A percentile compares a stretch with the other conserved stretches of the same genome.
Evolutionary conservation across 148 eudicot species (phyloP).

Genomic region (Spergularia bocconei): DNA sequence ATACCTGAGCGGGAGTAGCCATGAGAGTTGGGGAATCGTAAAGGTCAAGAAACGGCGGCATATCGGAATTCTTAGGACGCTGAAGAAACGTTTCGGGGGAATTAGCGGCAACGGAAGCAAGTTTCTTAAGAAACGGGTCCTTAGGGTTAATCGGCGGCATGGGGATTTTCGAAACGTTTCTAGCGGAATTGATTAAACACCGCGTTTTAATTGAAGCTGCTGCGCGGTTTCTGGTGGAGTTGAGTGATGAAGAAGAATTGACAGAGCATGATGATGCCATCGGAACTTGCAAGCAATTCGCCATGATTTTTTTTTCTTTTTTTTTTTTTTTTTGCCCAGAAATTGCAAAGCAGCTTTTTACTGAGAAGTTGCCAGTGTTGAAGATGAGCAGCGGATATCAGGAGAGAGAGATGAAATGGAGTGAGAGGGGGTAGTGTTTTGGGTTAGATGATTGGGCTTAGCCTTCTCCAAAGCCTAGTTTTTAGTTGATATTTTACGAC

Average conservation of each 20-base stretch:
- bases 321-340: too few relatives aligned
- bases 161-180: conserved; percentile 45
- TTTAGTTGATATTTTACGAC: too few relatives aligned
- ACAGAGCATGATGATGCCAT: conserved; percentile 54
- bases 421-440: too few relatives aligned
- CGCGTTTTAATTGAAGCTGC: conserved; percentile 19
- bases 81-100: conserved; percentile 59
- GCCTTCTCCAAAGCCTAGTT: too few relatives aligned
- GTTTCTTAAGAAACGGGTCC: conserved; percentile 65
- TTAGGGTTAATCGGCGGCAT: conserved; percentile 78
- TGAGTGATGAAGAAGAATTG: conserved; percentile 26
- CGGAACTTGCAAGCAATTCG: conserved; percentile 35
- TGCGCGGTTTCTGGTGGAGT: conserved; percentile 16
- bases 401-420: background rate
- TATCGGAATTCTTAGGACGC: conserved; percentile 40
- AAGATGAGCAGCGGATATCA: background rate
- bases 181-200: conserved; percentile 16
- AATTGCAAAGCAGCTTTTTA: background rate
- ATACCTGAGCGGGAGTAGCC: conserved; percentile 78
- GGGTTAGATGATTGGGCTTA: too few relatives aligned
- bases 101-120: conserved; percentile 54
- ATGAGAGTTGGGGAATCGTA: conserved; percentile 61
- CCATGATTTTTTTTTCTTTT: too few relatives aligned
- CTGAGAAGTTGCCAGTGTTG: background rate
- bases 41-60: conserved; percentile 62